phyloP scores from a whole-genome alignment of 495 filamentous ascomycete genomes.

The Penicillium herquei region DNA sequence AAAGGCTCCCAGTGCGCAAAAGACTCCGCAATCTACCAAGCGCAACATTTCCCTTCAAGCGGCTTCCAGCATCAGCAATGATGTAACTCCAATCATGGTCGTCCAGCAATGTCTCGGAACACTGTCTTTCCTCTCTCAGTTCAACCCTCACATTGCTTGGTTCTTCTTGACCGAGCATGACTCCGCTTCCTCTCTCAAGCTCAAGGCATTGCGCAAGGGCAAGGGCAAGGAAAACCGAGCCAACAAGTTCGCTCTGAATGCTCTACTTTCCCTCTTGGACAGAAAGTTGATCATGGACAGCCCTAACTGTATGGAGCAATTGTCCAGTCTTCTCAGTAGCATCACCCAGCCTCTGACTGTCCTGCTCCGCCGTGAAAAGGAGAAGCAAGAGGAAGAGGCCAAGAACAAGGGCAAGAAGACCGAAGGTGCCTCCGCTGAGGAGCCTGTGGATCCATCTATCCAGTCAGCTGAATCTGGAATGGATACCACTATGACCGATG shows the following conservation, averaged over 20 bases:
- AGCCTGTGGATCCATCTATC: conserved; percentile 18
- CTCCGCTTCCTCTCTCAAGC: conserved; percentile 65
- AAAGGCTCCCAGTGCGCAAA: conserved; percentile 70
- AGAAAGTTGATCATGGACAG: conserved; percentile 93
- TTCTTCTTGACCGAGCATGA: conserved; percentile 98
- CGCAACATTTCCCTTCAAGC: conserved; percentile 60
- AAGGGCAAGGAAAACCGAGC: conserved; percentile 84
- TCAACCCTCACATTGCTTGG: conserved; percentile 80
- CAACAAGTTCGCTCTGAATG: conserved; percentile 87
- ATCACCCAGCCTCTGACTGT: conserved; percentile 85
- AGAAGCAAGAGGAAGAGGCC: conserved; percentile 56
- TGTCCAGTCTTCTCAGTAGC: conserved; percentile 80
- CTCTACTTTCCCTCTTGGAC: conserved; percentile 81
- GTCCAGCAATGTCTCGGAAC: conserved; percentile 91
- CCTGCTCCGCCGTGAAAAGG: conserved; percentile 81
- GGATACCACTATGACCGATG: conserved; percentile 46
- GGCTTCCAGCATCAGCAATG: conserved; percentile 56
- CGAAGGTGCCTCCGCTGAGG: conserved; percentile 29
- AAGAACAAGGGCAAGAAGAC: conserved; percentile 52
- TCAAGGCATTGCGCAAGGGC: conserved; percentile 73
- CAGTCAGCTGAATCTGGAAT: conserved; percentile 25
- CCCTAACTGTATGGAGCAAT: conserved; percentile 88
- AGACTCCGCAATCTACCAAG: conserved; percentile 78
- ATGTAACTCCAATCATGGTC: conserved; percentile 89
- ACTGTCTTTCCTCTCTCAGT: conserved; percentile 73